Percentiles rank a stretch among this genome's conserved stretches.
Conservation (phyloP, 176 grass and related monocot genomes). For the Lolium perenne region DNA sequence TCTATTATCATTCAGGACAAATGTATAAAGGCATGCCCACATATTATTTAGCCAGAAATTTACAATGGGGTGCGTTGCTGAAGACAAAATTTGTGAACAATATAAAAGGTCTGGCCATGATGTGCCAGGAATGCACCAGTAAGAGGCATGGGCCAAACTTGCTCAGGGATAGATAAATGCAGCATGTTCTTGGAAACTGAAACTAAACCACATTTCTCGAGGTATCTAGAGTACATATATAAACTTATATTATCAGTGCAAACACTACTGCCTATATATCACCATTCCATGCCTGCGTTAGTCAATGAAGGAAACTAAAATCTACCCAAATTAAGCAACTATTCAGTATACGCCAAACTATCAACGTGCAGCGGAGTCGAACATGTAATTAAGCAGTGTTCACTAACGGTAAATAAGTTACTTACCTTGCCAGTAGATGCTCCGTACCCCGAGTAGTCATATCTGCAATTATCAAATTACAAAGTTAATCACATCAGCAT, state of each 20-base stretch:
- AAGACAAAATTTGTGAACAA: slow-evolving; percentile 14
- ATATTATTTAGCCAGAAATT: slow-evolving; percentile 18
- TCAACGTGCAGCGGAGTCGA: not conserved
- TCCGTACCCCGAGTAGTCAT: slow-evolving; percentile 97
- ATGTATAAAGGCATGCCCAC: not conserved
- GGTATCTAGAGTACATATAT: slow-evolving; percentile 32
- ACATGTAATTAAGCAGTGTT: slow-evolving; percentile 15
- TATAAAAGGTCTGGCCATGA: slow-evolving; percentile 32
- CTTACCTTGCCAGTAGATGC: slow-evolving; percentile 84
- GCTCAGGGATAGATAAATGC: slow-evolving; percentile 17
- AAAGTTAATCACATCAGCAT: slow-evolving; percentile 25
- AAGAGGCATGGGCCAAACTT: slow-evolving; percentile 39
- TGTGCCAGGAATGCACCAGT: slow-evolving; percentile 45
- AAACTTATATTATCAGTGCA: slow-evolving; percentile 4
- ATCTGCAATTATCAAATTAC: slow-evolving; percentile 63
- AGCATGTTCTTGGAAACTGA: slow-evolving; percentile 41
- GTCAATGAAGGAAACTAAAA: not conserved
- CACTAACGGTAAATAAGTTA: slow-evolving; percentile 32
- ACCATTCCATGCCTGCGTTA: not conserved
- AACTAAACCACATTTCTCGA: slow-evolving; percentile 41
- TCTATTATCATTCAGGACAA: not conserved
- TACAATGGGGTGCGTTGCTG: slow-evolving; percentile 29
- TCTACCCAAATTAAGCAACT: not conserved
- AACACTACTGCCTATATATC: slow-evolving; percentile 17
- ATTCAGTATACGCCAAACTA: not conserved